phyloP scores from a whole-genome alignment of 169 alveolate genomes.

The Toxoplasma gondii region DNA sequence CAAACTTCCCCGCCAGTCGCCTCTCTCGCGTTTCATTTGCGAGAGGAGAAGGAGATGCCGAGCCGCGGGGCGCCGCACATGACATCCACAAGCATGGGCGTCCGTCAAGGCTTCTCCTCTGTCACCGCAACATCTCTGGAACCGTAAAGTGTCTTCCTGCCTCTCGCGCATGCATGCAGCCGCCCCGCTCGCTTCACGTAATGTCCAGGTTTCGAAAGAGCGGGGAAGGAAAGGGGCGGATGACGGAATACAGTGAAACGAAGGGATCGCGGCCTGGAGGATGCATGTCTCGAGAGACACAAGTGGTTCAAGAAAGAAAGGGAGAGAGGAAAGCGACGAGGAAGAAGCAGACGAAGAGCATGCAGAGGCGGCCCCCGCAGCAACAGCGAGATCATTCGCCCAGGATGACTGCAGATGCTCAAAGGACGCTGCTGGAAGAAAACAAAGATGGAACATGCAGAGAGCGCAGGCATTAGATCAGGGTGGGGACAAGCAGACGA shows the following conservation, averaged over 20 bases:
- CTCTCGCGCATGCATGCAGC: too few species aligned
- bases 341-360: neutral
- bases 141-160: too few species aligned
- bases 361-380: neutral
- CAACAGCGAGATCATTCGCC: neutral
- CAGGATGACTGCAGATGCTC: neutral
- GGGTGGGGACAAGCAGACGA: too few species aligned
- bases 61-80: neutral
- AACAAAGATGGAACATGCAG: neutral
- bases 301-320: neutral
- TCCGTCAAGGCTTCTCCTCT: too few species aligned
- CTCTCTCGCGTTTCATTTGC: neutral
- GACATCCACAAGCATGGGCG: neutral
- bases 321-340: neutral
- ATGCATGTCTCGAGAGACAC: neutral
- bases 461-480: too few species aligned
- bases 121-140: too few species aligned
- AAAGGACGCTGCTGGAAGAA: neutral
- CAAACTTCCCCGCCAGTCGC: slow-evolving; percentile 1
- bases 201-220: too few species aligned
- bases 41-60: neutral
- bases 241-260: neutral
- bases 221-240: too few species aligned
- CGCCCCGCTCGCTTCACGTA: too few species aligned
- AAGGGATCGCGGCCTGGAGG: neutral